Evolutionary conservation across 108 stramenopile species (phyloP).

Genomic region (Cyclotella choctawhatcheeana): DNA sequence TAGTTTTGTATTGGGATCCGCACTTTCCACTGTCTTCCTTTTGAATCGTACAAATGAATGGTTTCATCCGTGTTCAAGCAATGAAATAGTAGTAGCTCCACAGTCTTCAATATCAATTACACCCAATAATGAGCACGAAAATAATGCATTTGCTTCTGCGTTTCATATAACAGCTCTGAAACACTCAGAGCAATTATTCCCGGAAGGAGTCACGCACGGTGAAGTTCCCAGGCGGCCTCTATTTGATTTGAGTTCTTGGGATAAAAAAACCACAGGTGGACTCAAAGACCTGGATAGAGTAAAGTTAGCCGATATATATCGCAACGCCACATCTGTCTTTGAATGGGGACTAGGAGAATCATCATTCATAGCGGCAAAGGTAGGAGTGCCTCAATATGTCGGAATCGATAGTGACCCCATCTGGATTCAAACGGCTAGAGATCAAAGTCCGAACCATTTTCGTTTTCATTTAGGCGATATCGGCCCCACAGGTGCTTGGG

Average conservation of each 20-base stretch:
- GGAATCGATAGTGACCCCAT: constrained; percentile 22
- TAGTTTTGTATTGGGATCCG: no score
- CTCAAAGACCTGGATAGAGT: constrained; percentile 11
- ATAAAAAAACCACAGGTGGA: constrained; percentile 2
- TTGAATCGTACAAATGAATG: no score
- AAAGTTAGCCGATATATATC: constrained; percentile 15
- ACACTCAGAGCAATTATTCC: no score
- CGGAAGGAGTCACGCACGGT: no score
- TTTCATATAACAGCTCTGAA: no score
- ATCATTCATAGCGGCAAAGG: constrained; percentile 3
- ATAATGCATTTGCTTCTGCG: no score
- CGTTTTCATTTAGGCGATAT: constrained; percentile 26
- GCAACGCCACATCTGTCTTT: constrained; percentile 8
- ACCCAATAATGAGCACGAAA: no score
- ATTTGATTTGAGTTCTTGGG: neutral
- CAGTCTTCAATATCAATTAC: no score
- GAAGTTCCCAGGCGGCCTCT: no score
- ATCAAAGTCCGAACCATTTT: constrained; percentile 23
- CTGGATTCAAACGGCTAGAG: constrained; percentile 20
- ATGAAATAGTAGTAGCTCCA: no score
- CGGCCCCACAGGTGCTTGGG: constrained; percentile 11
- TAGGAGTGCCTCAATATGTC: constrained; percentile 19
- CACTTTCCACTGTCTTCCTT: no score
- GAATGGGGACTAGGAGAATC: constrained; percentile 31
- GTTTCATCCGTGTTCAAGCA: no score